A percentile compares a stretch with the other conserved stretches of the same genome.
Conservation (phyloP, 225 moss, liverwort and hornwort species). For the Asterella californica region DNA sequence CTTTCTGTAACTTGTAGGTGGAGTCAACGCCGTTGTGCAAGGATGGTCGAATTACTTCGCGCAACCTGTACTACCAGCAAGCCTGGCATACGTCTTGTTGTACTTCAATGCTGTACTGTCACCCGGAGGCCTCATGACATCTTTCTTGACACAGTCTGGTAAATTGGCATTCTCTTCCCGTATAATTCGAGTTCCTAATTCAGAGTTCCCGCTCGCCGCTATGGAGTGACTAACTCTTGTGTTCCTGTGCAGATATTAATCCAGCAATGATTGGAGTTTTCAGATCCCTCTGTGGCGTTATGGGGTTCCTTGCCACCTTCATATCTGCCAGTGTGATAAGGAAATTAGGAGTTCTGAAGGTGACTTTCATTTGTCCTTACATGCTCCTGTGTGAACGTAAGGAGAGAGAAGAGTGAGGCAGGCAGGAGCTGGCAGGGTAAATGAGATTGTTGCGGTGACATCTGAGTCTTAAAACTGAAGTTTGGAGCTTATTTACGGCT, state of each 20-base stretch:
- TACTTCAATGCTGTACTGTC: conserved; percentile 80
- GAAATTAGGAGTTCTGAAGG: conserved; percentile 72
- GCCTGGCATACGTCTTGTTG: conserved; percentile 72
- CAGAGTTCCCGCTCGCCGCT: neutral
- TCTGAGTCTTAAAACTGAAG: neutral
- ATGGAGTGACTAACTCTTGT: neutral
- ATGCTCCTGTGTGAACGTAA: neutral
- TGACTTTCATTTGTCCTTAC: conserved; percentile 6
- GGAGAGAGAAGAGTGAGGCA: neutral
- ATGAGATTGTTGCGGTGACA: neutral
- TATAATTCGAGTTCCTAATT: neutral
- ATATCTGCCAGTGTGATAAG: conserved; percentile 67
- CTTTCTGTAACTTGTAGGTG: conserved; percentile 21
- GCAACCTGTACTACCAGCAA: conserved; percentile 77
- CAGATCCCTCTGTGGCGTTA: conserved; percentile 70
- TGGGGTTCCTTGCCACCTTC: conserved; percentile 76
- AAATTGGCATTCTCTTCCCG: neutral
- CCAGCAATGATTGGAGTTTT: conserved; percentile 70
- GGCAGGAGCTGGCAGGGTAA: too few species aligned
- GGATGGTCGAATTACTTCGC: conserved; percentile 76
- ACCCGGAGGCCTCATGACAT: conserved; percentile 55
- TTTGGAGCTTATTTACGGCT: neutral
- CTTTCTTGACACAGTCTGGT: conserved; percentile 77
- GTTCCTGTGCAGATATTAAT: conserved; percentile 50
- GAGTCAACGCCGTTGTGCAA: conserved; percentile 51